Percentiles rank a stretch among this genome's conserved stretches.
These are phyloP conservation scores for Microbotryum intermedium DNA, from an alignment of 1,284 basidiomycete species.

Conservation along the genomic window DNA sequence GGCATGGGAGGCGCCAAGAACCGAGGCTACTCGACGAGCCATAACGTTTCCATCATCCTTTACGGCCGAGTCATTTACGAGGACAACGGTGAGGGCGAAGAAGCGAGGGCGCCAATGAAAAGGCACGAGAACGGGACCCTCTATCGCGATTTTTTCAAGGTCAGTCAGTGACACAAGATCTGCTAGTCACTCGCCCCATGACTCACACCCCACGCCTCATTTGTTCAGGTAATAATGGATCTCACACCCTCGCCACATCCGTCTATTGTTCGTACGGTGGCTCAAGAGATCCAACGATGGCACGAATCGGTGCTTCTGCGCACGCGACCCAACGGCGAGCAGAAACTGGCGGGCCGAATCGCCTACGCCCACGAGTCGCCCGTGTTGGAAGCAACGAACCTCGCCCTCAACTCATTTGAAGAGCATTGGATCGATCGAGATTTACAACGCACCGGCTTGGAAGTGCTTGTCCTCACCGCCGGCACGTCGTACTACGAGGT, in stretches of 20 bases:
- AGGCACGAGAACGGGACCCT: constrained; percentile 19
- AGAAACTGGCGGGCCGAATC: constrained; percentile 64
- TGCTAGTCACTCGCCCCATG: neutral
- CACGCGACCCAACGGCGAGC: constrained; percentile 41
- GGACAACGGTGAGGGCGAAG: constrained; percentile 59
- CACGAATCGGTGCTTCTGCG: constrained; percentile 28
- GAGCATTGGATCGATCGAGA: constrained; percentile 95
- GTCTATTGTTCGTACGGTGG: constrained; percentile 15
- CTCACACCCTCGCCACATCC: constrained; percentile 44
- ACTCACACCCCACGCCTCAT: constrained; percentile 28
- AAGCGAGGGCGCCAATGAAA: constrained; percentile 38
- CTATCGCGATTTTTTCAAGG: constrained; percentile 79
- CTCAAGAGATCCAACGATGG: constrained; percentile 19
- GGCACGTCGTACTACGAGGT: constrained; percentile 93
- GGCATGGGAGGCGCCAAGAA: constrained; percentile 14
- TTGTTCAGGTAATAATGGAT: constrained; percentile 75
- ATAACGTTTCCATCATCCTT: constrained; percentile 87
- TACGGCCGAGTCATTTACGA: constrained; percentile 93
- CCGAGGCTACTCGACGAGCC: constrained; percentile 56
- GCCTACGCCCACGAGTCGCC: constrained; percentile 90
- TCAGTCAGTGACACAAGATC: neutral
- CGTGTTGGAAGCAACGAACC: constrained; percentile 85
- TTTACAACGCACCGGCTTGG: constrained; percentile 79
- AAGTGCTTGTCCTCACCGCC: constrained; percentile 70
- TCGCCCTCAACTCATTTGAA: constrained; percentile 86